These are phyloP conservation scores for Paramecium octaurelia DNA, from an alignment of 73 alveolate species.

Conservation along the genomic window DNA sequence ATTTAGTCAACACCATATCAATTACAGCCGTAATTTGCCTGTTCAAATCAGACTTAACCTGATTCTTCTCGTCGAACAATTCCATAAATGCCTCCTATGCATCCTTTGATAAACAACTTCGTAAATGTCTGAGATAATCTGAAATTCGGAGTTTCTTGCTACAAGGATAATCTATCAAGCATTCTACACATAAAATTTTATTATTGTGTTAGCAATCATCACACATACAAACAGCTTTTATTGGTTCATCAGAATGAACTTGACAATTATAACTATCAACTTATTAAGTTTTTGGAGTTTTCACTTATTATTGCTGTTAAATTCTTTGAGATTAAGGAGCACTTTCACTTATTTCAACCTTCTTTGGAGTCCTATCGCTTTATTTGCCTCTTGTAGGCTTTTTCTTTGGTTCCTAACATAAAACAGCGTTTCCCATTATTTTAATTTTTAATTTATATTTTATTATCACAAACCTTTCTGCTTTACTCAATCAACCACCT, in stretches of 20 bases:
- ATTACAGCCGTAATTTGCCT: not conserved
- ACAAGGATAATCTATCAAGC: constrained; percentile 34
- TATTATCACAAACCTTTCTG: not conserved
- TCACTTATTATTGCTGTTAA: not conserved
- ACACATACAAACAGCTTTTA: constrained; percentile 17
- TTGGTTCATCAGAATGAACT: constrained; percentile 28
- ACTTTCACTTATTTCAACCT: not conserved
- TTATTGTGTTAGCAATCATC: not conserved
- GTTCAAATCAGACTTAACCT: constrained; percentile 24
- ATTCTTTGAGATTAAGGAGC: not conserved
- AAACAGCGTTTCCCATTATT: constrained; percentile 40
- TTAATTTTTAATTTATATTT: not conserved
- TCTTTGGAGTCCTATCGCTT: not conserved
- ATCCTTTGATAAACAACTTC: constrained; percentile 27
- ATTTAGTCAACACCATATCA: not conserved
- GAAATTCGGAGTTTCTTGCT: not conserved
- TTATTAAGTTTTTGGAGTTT: constrained; percentile 25
- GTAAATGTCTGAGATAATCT: not conserved
- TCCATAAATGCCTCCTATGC: constrained; percentile 49
- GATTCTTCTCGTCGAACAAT: constrained; percentile 29
- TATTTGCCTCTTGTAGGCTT: not conserved
- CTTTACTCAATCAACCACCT: not conserved
- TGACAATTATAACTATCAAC: constrained; percentile 26
- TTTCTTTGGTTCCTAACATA: constrained; percentile 4
- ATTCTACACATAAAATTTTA: constrained; percentile 27